Conservation (phyloP, 139 green algal species). For the Tetradesmus obliquus region DNA sequence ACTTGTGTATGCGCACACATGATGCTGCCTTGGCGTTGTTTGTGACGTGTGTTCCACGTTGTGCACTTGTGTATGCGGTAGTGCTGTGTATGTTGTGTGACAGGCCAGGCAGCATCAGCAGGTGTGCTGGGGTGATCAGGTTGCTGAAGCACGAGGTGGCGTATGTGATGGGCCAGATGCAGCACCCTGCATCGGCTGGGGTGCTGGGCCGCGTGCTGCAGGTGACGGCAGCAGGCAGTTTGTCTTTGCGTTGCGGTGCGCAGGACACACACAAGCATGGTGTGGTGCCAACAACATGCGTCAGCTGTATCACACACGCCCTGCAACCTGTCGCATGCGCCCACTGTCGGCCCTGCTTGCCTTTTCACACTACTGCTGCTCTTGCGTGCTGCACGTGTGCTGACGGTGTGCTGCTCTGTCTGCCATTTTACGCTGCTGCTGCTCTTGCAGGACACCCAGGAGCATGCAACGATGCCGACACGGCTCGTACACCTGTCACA, state of each 20-base stretch:
- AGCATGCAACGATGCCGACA: background rate
- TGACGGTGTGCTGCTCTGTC: background rate
- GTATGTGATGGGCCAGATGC: conserved; percentile 99
- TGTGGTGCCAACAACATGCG: too few species aligned
- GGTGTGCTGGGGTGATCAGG: too few species aligned
- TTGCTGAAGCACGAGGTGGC: conserved; percentile 96
- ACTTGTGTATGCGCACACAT: too few species aligned
- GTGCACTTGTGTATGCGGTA: too few species aligned
- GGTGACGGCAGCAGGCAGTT: conserved; percentile 1
- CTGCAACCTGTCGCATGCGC: too few species aligned
- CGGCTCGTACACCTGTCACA: background rate
- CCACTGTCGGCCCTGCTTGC: too few species aligned
- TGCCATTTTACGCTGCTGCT: background rate
- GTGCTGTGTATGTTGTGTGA: too few species aligned
- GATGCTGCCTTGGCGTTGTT: background rate
- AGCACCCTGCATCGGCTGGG: conserved; percentile 70
- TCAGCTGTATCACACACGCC: too few species aligned
- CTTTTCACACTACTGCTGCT: background rate
- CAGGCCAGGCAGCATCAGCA: too few species aligned
- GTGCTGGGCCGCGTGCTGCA: conserved; percentile 64
- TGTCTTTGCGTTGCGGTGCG: too few species aligned
- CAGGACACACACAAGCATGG: too few species aligned
- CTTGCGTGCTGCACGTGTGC: background rate
- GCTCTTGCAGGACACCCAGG: background rate
- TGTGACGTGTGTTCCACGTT: background rate